Conservation (phyloP, 2,329 filamentous ascomycete genomes). For the Biscogniauxia sp. region DNA sequence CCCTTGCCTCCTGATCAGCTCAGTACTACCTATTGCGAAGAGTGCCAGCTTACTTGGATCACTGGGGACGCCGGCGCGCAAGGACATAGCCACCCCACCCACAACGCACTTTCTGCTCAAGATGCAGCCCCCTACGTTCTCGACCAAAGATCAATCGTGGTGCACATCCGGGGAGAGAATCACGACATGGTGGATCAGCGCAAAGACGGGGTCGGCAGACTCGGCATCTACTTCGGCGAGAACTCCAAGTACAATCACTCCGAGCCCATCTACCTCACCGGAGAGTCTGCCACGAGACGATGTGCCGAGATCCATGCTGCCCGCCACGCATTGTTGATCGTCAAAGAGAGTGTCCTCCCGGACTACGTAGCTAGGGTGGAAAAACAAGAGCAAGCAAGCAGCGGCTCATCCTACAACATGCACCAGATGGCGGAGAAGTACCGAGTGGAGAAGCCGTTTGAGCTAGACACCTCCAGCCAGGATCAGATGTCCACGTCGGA, state of each 20-base stretch:
- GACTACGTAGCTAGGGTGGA: background rate
- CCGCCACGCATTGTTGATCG: background rate
- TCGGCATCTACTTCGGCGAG: constrained; percentile 9
- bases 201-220: background rate
- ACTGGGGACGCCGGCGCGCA: background rate
- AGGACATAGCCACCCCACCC: constrained; percentile 1
- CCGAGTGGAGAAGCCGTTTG: constrained; percentile 1
- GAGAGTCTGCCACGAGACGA: background rate
- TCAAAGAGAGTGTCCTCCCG: constrained; percentile 1
- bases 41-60: constrained; percentile 10
- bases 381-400: background rate
- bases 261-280: background rate
- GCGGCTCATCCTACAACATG: background rate
- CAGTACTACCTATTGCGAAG: background rate
- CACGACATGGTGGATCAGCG: background rate
- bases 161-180: constrained; percentile 4
- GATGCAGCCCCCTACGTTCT: background rate
- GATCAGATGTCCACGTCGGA: background rate
- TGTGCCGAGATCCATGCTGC: constrained; percentile 2
- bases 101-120: background rate
- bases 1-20: background rate
- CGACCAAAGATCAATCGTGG: constrained; percentile 4
- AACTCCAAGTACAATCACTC: constrained; percentile 9
- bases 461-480: background rate
- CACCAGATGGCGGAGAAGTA: background rate